phyloP scores from a whole-genome alignment of 495 filamentous ascomycete genomes.

The Aspergillus homomorphus region DNA sequence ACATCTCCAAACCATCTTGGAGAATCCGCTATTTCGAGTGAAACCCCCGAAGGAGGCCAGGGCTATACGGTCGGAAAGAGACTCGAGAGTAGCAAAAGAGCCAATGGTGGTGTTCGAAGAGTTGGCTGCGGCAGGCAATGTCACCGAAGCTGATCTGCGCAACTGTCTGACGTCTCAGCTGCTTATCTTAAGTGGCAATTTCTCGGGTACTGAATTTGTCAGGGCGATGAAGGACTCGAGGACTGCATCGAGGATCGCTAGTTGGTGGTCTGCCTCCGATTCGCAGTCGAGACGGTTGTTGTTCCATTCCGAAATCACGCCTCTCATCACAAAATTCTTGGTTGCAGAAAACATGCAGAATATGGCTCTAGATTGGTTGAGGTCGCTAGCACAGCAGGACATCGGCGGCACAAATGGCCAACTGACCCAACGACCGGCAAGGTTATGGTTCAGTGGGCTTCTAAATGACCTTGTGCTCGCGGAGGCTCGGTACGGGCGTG shows the following conservation, averaged over 20 bases:
- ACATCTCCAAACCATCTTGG: conserved; percentile 64
- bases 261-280: conserved; percentile 45
- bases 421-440: conserved; percentile 22
- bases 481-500: conserved; percentile 35
- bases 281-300: conserved; percentile 23
- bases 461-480: conserved; percentile 32
- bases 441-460: conserved; percentile 24
- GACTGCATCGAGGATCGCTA: conserved; percentile 32
- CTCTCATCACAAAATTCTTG: conserved; percentile 36
- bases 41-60: conserved; percentile 4
- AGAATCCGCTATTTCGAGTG: conserved; percentile 36
- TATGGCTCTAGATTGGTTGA: conserved; percentile 34
- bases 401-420: conserved; percentile 27
- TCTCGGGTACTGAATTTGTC: conserved; percentile 14
- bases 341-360: conserved; percentile 37
- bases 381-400: conserved; percentile 29
- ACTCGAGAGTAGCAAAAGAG: conserved; percentile 26
- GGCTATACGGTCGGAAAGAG: conserved; percentile 8
- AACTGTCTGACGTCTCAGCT: conserved; percentile 38
- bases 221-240: conserved; percentile 34
- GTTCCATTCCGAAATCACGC: conserved; percentile 23
- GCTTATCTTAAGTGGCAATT: conserved; percentile 20
- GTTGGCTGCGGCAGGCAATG: conserved; percentile 36
- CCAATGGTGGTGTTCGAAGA: conserved; percentile 44
- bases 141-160: conserved; percentile 19